Conservation (phyloP, 139 green algal genomes). For the Asterochloris erici region DNA sequence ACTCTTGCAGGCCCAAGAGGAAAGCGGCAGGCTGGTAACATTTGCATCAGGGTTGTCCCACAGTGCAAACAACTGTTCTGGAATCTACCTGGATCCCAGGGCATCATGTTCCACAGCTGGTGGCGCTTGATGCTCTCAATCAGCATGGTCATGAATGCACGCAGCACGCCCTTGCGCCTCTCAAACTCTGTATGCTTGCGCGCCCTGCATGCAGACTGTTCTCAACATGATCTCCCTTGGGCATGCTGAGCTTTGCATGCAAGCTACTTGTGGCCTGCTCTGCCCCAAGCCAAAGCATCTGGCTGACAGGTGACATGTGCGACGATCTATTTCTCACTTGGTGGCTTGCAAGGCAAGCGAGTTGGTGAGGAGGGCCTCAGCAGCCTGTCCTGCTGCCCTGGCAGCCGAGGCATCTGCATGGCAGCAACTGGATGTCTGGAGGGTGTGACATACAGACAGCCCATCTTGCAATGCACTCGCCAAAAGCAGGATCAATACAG, state of each 20-base stretch:
- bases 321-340: background rate
- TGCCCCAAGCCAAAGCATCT: background rate
- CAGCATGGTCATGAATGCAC: conserved; percentile 38
- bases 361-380: background rate
- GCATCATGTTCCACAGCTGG: conserved; percentile 34
- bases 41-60: background rate
- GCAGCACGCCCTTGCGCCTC: conserved; percentile 20
- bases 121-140: conserved; percentile 24
- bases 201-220: background rate
- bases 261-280: background rate
- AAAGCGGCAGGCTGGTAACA: no score
- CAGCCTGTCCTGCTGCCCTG: background rate
- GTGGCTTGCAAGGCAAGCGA: background rate
- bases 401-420: background rate
- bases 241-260: background rate
- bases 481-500: no score
- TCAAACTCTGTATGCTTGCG: conserved; percentile 35
- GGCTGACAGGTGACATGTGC: background rate
- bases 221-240: background rate
- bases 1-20: no score
- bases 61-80: background rate
- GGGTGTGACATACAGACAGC: no score
- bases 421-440: no score
- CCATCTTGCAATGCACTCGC: no score
- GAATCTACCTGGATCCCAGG: conserved; percentile 36